These are phyloP conservation scores for Mucor lusitanicus DNA, from an alignment of 371 early-diverging fungal genomes.

Conservation along the genomic window DNA sequence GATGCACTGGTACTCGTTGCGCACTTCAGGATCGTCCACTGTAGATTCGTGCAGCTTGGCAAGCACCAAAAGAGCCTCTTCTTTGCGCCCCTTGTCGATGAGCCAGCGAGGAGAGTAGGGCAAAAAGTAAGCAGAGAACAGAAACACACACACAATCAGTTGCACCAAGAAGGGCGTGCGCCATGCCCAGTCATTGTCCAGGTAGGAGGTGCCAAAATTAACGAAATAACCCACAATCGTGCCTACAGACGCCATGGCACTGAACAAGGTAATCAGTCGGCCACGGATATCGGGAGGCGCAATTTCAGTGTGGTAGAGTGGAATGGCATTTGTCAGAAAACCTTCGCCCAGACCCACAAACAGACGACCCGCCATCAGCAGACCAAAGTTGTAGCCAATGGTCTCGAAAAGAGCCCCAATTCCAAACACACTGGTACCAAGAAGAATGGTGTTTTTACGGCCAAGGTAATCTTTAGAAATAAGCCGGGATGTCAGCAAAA, in stretches of 20 bases:
- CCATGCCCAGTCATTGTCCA: constrained; percentile 44
- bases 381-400: constrained; percentile 44
- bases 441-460: constrained; percentile 42
- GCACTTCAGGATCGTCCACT: constrained; percentile 40
- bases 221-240: constrained; percentile 51
- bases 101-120: constrained; percentile 53
- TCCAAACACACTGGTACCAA: constrained; percentile 38
- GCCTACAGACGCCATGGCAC: constrained; percentile 39
- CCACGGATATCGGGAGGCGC: constrained; percentile 74
- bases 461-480: constrained; percentile 48
- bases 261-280: constrained; percentile 45
- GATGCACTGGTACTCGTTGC: constrained; percentile 36
- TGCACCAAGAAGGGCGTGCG: constrained; percentile 43
- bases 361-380: constrained; percentile 42
- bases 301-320: constrained; percentile 57
- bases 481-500: too few species aligned
- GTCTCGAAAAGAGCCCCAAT: constrained; percentile 49
- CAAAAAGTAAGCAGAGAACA: constrained; percentile 15
- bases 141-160: constrained; percentile 24
- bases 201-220: constrained; percentile 48
- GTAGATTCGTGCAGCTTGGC: constrained; percentile 45
- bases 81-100: constrained; percentile 47
- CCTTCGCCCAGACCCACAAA: constrained; percentile 50
- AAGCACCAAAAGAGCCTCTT: constrained; percentile 48
- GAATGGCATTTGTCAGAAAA: constrained; percentile 42